Percentiles rank a stretch among this genome's conserved stretches.
These are phyloP conservation scores for Guyanaporus albipodus DNA, from an alignment of 768 basidiomycete genomes.

Conservation along the genomic window DNA sequence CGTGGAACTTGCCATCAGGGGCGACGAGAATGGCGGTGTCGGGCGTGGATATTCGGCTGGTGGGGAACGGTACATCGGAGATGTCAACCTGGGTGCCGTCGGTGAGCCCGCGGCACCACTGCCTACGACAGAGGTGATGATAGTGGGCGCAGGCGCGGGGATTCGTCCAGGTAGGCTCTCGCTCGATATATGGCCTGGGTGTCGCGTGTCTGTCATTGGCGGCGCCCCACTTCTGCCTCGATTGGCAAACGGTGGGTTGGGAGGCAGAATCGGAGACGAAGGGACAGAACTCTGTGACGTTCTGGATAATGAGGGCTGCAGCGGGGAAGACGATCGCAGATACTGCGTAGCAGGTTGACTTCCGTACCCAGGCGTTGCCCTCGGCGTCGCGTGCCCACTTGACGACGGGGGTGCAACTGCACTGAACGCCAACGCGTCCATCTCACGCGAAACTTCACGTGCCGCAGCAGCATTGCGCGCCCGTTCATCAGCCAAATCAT, in stretches of 20 bases:
- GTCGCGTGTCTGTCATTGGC: slow-evolving; percentile 8
- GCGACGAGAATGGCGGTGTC: slow-evolving; percentile 33
- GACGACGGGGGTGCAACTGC: slow-evolving; percentile 19
- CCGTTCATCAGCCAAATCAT: slow-evolving; percentile 42
- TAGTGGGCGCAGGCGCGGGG: slow-evolving; percentile 1
- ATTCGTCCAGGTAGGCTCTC: slow-evolving; percentile 8
- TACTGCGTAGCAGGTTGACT: not conserved
- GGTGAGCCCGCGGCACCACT: not conserved
- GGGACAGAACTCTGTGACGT: slow-evolving; percentile 19
- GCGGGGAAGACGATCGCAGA: not conserved
- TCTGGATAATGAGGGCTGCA: slow-evolving; percentile 3
- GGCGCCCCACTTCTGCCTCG: slow-evolving; percentile 19
- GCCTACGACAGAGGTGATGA: not conserved
- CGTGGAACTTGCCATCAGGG: slow-evolving; percentile 30
- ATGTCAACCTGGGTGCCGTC: not conserved
- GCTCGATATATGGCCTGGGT: not conserved
- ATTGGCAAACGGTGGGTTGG: slow-evolving; percentile 39
- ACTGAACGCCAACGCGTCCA: slow-evolving; percentile 51
- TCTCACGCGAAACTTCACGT: slow-evolving; percentile 60
- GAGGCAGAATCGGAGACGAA: slow-evolving; percentile 32
- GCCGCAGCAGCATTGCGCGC: slow-evolving; percentile 65
- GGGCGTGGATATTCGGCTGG: slow-evolving; percentile 45
- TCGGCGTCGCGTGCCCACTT: slow-evolving; percentile 17
- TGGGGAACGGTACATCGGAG: slow-evolving; percentile 25
- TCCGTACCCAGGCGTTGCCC: slow-evolving; percentile 9